Evolutionary conservation across 208 protist species (phyloP).

Genomic region (Acanthamoeba royreba): DNA sequence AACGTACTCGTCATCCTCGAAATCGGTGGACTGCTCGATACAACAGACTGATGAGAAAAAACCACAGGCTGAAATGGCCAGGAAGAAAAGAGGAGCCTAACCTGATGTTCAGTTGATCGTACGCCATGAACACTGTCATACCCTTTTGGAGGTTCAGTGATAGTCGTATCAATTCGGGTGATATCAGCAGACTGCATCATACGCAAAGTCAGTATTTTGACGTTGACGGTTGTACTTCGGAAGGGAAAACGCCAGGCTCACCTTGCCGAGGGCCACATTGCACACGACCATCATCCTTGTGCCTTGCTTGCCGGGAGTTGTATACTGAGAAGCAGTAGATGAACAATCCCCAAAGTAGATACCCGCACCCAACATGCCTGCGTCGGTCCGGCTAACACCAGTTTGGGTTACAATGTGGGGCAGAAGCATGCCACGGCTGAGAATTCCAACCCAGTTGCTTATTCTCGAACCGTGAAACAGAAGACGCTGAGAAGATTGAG

Average conservation of each 20-base stretch:
- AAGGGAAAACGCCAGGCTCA: too few relatives aligned
- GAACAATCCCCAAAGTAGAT: slow-evolving; percentile 58
- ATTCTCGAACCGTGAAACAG: background rate
- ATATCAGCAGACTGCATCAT: background rate
- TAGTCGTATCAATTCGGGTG: background rate
- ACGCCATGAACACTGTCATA: slow-evolving; percentile 62
- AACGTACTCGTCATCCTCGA: slow-evolving; percentile 60
- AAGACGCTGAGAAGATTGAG: background rate
- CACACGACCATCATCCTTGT: slow-evolving; percentile 5
- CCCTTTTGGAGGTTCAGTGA: slow-evolving; percentile 38
- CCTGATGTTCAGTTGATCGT: background rate
- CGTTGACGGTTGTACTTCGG: too few relatives aligned
- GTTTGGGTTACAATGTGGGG: slow-evolving; percentile 48
- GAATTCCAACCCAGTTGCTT: slow-evolving; percentile 53
- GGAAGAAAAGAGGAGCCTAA: too few relatives aligned
- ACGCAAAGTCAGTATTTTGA: too few relatives aligned
- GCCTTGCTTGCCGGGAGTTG: background rate
- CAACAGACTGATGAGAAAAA: too few relatives aligned
- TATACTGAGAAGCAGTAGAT: slow-evolving; percentile 25
- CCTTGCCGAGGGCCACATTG: slow-evolving; percentile 50
- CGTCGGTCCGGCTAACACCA: slow-evolving; percentile 14
- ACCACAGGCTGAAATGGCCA: background rate
- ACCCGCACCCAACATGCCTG: slow-evolving; percentile 50
- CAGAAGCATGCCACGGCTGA: slow-evolving; percentile 40
- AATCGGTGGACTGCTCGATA: background rate